Evolutionary conservation across 148 eudicot genomes (phyloP).

Genomic region (Selenicereus undatus): DNA sequence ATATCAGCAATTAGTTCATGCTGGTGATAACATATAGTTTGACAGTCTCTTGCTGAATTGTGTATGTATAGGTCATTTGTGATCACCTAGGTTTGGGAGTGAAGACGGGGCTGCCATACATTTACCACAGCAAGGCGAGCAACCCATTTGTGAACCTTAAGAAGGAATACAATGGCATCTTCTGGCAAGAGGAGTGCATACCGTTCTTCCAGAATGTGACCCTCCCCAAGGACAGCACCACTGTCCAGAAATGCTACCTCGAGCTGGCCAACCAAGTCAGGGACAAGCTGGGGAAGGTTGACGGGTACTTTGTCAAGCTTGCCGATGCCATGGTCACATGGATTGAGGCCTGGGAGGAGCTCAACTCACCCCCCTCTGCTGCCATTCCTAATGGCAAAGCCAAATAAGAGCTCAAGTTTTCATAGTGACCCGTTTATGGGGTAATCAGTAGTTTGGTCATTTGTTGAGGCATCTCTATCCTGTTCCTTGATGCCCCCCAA

Average conservation of each 20-base stretch:
- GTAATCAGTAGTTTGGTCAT: background rate
- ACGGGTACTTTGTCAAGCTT: slow-evolving; percentile 76
- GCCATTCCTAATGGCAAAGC: slow-evolving; percentile 40
- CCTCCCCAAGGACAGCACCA: slow-evolving; percentile 68
- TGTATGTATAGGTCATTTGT: slow-evolving; percentile 56
- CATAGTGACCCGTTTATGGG: background rate
- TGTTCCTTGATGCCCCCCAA: background rate
- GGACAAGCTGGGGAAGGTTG: slow-evolving; percentile 75
- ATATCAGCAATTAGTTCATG: too few species aligned
- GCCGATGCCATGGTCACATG: slow-evolving; percentile 86
- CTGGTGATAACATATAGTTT: background rate
- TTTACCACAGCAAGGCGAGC: slow-evolving; percentile 92
- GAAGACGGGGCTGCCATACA: slow-evolving; percentile 91
- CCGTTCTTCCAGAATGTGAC: slow-evolving; percentile 71
- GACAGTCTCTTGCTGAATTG: slow-evolving; percentile 8
- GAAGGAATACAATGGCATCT: slow-evolving; percentile 91
- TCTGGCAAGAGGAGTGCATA: slow-evolving; percentile 89
- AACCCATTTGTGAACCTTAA: slow-evolving; percentile 82
- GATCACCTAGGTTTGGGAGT: slow-evolving; percentile 80
- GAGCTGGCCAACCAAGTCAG: slow-evolving; percentile 76
- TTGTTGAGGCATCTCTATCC: slow-evolving; percentile 3
- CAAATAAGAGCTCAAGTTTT: slow-evolving; percentile 23
- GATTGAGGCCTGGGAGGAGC: slow-evolving; percentile 91
- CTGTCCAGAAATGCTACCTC: slow-evolving; percentile 70
- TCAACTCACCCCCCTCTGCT: slow-evolving; percentile 34